A percentile compares a stretch with the other conserved stretches of the same genome.
These are phyloP conservation scores for Breviolum minutum DNA, from an alignment of 73 alveolate genomes.

Conservation along the genomic window DNA sequence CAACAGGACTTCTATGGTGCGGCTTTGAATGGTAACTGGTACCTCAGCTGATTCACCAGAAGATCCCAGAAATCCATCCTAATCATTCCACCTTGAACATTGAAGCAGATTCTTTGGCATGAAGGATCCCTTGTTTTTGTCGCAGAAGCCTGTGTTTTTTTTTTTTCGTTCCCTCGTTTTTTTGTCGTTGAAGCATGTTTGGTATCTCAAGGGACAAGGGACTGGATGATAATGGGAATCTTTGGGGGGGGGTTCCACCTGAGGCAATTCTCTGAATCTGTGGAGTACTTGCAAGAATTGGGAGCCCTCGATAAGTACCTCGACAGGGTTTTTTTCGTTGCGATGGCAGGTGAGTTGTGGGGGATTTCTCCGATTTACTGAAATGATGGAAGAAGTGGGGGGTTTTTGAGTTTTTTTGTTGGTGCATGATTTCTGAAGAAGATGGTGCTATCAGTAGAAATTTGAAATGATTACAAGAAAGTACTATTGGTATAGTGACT, in stretches of 20 bases:
- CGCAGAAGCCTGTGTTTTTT: no score
- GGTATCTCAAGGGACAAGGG: not conserved
- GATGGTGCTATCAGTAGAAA: no score
- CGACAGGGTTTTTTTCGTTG: not conserved
- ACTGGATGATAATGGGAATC: no score
- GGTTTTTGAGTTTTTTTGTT: not conserved
- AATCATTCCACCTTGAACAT: no score
- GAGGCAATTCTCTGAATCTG: slow-evolving; percentile 59
- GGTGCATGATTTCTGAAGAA: not conserved
- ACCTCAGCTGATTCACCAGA: not conserved
- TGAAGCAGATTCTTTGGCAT: no score
- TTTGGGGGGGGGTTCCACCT: not conserved
- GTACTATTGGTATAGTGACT: no score
- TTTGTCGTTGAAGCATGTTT: not conserved
- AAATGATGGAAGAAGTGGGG: not conserved
- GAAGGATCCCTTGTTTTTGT: no score
- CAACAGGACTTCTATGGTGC: slow-evolving; percentile 83
- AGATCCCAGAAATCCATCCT: not conserved
- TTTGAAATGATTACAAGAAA: no score
- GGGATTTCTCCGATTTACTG: no score
- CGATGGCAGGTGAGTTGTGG: no score
- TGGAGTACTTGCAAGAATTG: slow-evolving; percentile 56
- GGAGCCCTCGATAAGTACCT: slow-evolving; percentile 68
- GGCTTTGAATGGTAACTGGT: slow-evolving; percentile 72
- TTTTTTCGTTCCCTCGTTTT: not conserved